phyloP scores from a whole-genome alignment of 78 protist species.

The Capsaspora owczarzaki region DNA sequence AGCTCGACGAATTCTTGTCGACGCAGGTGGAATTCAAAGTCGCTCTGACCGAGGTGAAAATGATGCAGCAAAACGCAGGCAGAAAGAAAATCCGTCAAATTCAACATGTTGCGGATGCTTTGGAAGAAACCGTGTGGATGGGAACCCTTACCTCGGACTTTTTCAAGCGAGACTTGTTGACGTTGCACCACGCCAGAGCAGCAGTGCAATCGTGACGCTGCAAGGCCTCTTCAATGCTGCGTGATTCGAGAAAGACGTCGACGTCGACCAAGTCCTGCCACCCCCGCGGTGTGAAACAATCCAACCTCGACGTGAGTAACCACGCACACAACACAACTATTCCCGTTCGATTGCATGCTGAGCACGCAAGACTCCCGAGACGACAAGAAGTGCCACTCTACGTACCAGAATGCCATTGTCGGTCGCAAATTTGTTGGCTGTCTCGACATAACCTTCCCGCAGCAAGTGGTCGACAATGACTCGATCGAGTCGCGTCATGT shows the following conservation, averaged over 20 bases:
- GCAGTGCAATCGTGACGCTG: slow-evolving; percentile 40
- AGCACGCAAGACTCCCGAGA: too few relatives aligned
- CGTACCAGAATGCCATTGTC: too few relatives aligned
- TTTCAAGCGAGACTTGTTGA: slow-evolving; percentile 41
- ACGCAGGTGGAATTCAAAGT: slow-evolving; percentile 50
- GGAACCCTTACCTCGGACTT: slow-evolving; percentile 20
- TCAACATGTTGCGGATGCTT: too few relatives aligned
- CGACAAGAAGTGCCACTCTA: too few relatives aligned
- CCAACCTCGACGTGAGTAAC: too few relatives aligned
- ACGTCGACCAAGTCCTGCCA: slow-evolving; percentile 44
- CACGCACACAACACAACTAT: too few relatives aligned
- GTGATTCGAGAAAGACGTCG: slow-evolving; percentile 44
- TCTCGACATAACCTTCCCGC: slow-evolving; percentile 37
- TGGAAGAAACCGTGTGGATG: too few relatives aligned
- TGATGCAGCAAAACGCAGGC: too few relatives aligned
- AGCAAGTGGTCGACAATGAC: slow-evolving; percentile 43
- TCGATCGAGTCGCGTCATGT: slow-evolving; percentile 29
- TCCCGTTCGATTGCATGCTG: too few relatives aligned
- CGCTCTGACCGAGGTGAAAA: too few relatives aligned
- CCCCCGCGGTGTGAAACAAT: too few relatives aligned
- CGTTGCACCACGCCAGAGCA: slow-evolving; percentile 60
- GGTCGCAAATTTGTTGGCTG: slow-evolving; percentile 34
- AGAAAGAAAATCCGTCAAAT: too few relatives aligned
- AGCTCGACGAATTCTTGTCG: slow-evolving; percentile 60
- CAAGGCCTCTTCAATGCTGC: slow-evolving; percentile 40